Evolutionary conservation across 2,329 filamentous ascomycete genomes (phyloP).

Genomic region (Cercospora sesami): DNA sequence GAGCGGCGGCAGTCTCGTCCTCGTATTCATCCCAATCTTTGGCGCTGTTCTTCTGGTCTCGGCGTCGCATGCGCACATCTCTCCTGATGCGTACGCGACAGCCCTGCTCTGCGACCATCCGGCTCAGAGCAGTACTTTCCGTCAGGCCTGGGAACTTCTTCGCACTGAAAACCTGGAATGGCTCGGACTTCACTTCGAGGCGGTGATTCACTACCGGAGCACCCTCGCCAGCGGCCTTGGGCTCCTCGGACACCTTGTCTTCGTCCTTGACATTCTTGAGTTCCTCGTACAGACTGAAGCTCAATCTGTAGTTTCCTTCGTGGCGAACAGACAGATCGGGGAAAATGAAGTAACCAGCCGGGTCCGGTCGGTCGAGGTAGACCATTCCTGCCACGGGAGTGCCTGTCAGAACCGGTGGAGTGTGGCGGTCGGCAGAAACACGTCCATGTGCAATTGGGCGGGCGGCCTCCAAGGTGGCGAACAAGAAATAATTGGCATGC

Average conservation of each 20-base stretch:
- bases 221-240: conserved; percentile 45
- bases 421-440: conserved; percentile 65
- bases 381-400: conserved; percentile 95
- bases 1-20: conserved; percentile 53
- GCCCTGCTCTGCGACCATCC: conserved; percentile 91
- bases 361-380: conserved; percentile 81
- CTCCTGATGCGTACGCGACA: conserved; percentile 94
- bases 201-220: conserved; percentile 73
- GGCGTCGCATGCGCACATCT: conserved; percentile 87
- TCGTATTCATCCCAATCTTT: conserved; percentile 69
- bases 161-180: conserved; percentile 89
- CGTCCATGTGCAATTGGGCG: conserved; percentile 80
- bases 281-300: conserved; percentile 91
- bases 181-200: conserved; percentile 82
- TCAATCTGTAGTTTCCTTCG: conserved; percentile 87
- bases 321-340: conserved; percentile 94
- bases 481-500: conserved; percentile 97
- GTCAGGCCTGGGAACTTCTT: conserved; percentile 97
- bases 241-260: conserved; percentile 53
- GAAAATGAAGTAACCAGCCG: conserved; percentile 92
- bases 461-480: conserved; percentile 83
- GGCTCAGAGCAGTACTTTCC: conserved; percentile 84
- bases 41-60: conserved; percentile 66
- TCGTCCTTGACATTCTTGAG: conserved; percentile 81
- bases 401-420: conserved; percentile 83